Evolutionary conservation across 2,329 filamentous ascomycete species (phyloP), one percentile per base, ranked within the genome.

Genomic region (Fusarium udum): DNA sequence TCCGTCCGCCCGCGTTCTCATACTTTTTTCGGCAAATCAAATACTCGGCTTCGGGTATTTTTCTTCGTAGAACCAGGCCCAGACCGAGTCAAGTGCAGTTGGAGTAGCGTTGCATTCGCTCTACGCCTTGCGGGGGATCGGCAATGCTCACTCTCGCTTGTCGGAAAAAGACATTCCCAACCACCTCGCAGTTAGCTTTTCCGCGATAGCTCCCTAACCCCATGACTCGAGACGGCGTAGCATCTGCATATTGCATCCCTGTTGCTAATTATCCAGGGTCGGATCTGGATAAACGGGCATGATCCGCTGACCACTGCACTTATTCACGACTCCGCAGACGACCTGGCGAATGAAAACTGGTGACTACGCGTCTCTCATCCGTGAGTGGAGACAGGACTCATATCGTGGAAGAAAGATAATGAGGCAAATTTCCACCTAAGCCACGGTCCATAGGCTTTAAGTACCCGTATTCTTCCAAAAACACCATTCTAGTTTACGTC

Each of bases 391-490:
- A 39, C 7, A 7, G 10, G 51, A 15, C 9, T 26, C 16, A 36
- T 42, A 40, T 22, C 39, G 24, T 20, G 32, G 39, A 20, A 52
- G 20, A 24, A 31, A 26, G 49, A 20, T 24, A 13, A 34, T 10
- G 14, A 39, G 65, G 59, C 45, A n/a, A 46, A 53, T 34, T 42
- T 5, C 43, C 26, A 28, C 20, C 59, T 32, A 18, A 36, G 39
- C 40, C 28, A 28, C 18, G 16, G 7, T 14, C 7, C 26, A 20
- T 32, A 34, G 26, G 15, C 59, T 46, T 77, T 77, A 77, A 75
- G 75, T 77, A 76, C 64, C 36, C 37, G 16, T 13, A 55, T 24
- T 42, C 43, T 46, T 64, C 58, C 64, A 51, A 48, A 13, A 36
- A 31, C 20, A 11, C n/a, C 15, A 8, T 61, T 24, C 26, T 39